These are phyloP conservation scores for Jimgerdemannia lactiflua DNA, from an alignment of 192 early-diverging fungal genomes.

Conservation along the genomic window DNA sequence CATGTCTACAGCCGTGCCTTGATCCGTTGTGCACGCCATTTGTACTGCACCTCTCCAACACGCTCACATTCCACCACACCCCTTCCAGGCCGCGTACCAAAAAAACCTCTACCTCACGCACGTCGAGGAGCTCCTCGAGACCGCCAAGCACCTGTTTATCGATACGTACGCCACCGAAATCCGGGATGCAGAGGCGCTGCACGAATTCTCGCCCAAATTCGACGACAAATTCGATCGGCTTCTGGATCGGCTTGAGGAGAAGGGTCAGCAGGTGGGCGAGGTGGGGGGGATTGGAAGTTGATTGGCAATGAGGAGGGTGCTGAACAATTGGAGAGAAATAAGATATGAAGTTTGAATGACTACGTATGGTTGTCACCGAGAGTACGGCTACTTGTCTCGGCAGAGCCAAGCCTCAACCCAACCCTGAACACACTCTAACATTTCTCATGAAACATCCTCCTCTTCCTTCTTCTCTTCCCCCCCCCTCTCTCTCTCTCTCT, in stretches of 20 bases:
- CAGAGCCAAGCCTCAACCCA: no score
- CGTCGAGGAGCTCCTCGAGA: conserved; percentile 77
- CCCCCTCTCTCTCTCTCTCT: conserved; percentile 6
- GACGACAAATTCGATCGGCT: conserved; percentile 70
- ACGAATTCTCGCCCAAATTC: conserved; percentile 46
- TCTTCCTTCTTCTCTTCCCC: conserved; percentile 3
- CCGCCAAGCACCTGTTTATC: conserved; percentile 65
- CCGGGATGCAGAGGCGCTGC: conserved; percentile 17
- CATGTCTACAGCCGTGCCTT: conserved; percentile 2
- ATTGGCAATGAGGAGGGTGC: no score
- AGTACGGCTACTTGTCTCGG: no score
- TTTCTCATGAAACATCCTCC: no score
- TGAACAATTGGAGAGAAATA: neutral
- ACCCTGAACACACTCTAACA: no score
- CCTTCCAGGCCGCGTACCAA: conserved; percentile 73
- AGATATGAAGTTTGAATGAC: no score
- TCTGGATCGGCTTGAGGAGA: conserved; percentile 64
- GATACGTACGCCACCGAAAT: conserved; percentile 48
- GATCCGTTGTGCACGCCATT: no score
- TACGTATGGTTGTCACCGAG: no score
- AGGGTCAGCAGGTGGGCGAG: conserved; percentile 44
- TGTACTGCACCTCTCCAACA: no score
- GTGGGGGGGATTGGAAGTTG: no score
- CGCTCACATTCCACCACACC: neutral
- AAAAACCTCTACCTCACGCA: conserved; percentile 85